Conservation (phyloP, 768 basidiomycete genomes). For the Boletus vinaceobasis region DNA sequence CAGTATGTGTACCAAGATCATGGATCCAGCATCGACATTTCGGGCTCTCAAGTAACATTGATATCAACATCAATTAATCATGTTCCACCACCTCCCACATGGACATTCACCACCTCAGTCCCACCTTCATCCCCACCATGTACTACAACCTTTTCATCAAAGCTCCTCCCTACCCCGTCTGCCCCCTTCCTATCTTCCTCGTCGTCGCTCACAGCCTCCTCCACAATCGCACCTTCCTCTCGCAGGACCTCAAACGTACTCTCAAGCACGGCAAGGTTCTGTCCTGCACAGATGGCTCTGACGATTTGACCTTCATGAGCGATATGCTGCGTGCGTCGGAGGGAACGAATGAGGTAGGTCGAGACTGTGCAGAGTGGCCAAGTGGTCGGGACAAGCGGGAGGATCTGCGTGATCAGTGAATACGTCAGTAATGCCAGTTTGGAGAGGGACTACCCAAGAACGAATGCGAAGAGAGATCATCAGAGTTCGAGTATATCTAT, state of each 20-base stretch:
- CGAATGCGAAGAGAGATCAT: not conserved
- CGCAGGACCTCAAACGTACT: slow-evolving; percentile 52
- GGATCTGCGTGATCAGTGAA: slow-evolving; percentile 41
- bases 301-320: slow-evolving; percentile 70
- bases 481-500: not conserved
- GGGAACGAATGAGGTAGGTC: slow-evolving; percentile 74
- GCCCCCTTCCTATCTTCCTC: slow-evolving; percentile 28
- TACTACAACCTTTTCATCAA: slow-evolving; percentile 46
- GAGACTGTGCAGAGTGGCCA: slow-evolving; percentile 77
- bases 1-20: not conserved
- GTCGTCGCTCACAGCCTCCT: slow-evolving; percentile 53
- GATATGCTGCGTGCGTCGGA: slow-evolving; percentile 70
- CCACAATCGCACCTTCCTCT: slow-evolving; percentile 64
- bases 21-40: not conserved
- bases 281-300: slow-evolving; percentile 72
- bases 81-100: slow-evolving; percentile 7
- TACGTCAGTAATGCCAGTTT: not conserved
- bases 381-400: slow-evolving; percentile 62
- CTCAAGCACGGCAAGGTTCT: slow-evolving; percentile 75
- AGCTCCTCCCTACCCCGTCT: slow-evolving; percentile 16
- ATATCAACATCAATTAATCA: slow-evolving; percentile 1
- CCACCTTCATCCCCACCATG: slow-evolving; percentile 7
- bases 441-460: not conserved
- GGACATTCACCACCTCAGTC: slow-evolving; percentile 16
- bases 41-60: not conserved